Base-by-base conservation (phyloP, 2,329 filamentous ascomycete species). In the Aspergillus neotritici region DNA sequence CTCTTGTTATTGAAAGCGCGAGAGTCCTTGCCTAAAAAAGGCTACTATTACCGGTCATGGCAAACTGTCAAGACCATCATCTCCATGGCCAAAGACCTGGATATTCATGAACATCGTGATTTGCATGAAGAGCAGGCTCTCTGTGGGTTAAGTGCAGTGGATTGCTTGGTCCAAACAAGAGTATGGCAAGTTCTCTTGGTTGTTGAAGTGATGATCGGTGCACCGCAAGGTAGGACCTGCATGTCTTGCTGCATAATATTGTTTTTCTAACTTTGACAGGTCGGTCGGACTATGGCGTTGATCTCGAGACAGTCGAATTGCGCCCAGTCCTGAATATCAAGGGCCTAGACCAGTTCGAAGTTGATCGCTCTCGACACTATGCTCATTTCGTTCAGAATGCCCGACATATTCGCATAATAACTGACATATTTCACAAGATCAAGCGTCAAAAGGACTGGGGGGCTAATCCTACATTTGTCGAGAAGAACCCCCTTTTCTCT, bases 21-120 rank as follows among this genome's bases (percentile, higher is more conserved):
- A 50, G 91, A 97, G 65, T 86, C 87, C n/a, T 82, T 86, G 7
- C 90, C 91, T 0, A 94, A 94, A 61, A 82, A 87, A 47, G 93
- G 93, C 1, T 97, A 97, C 62, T 97, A 93, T 65, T 97, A 93
- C 67, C 83, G 91, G 31, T 97, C 93, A 0, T 97, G 93, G 91
- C 94, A 96, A 81, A 87, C 86, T 4, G 82, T 94, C 14, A 91
- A 95, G 41, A 87, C 90, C 48, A 88, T 91, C 50, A 84, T 94
- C 6, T 84, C 89, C 36, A 95, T 97, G 87, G 88, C 82, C 17
- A 93, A 94, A 58, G 91, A 96, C 61, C 73, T 97, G 28, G 87
- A 89, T 14, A 72, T 97, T 5, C 83, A 96, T 60, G 88, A 95
- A 51, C 91, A 97, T 67, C 82, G 82, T 49, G 82, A 86, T 46